Percentiles rank a stretch among this genome's conserved stretches.
Evolutionary conservation across 352 stramenopile species (phyloP).

Genomic region (Phytophthora fragariae): DNA sequence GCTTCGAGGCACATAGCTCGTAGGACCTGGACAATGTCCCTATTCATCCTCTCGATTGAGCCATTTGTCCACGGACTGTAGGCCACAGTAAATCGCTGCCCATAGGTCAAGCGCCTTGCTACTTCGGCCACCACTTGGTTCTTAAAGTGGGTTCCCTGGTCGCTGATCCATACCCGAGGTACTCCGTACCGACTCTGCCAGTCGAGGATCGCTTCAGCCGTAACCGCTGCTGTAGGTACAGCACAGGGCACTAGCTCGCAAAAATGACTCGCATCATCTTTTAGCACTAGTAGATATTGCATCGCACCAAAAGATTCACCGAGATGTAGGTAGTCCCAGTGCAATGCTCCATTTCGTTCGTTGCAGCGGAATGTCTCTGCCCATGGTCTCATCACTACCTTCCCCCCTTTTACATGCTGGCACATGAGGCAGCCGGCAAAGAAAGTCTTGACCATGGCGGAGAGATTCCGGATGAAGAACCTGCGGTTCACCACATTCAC

Average conservation of each 20-base stretch:
- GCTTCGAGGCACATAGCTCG: conserved; percentile 3
- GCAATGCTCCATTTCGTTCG: conserved; percentile 37
- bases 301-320: conserved; percentile 21
- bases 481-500: not conserved
- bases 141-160: conserved; percentile 46
- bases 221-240: conserved; percentile 5
- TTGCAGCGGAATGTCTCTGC: conserved; percentile 13
- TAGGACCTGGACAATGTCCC: conserved; percentile 40
- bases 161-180: conserved; percentile 34
- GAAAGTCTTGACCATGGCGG: conserved; percentile 9
- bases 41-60: conserved; percentile 38
- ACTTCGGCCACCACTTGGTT: conserved; percentile 35
- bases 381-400: conserved; percentile 7
- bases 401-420: conserved; percentile 8
- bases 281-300: conserved; percentile 42
- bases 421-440: conserved; percentile 10
- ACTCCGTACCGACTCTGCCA: conserved; percentile 40
- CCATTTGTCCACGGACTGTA: conserved; percentile 48
- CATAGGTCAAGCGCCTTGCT: not conserved
- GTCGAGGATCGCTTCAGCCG: conserved; percentile 30
- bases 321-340: conserved; percentile 46
- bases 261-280: conserved; percentile 42
- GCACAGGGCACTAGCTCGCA: conserved; percentile 24
- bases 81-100: conserved; percentile 30
- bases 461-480: conserved; percentile 9